A percentile compares a stretch with the other conserved stretches of the same genome.
phyloP scores from a whole-genome alignment of 1,284 basidiomycete genomes.

The Ceratobasidium sp. region DNA sequence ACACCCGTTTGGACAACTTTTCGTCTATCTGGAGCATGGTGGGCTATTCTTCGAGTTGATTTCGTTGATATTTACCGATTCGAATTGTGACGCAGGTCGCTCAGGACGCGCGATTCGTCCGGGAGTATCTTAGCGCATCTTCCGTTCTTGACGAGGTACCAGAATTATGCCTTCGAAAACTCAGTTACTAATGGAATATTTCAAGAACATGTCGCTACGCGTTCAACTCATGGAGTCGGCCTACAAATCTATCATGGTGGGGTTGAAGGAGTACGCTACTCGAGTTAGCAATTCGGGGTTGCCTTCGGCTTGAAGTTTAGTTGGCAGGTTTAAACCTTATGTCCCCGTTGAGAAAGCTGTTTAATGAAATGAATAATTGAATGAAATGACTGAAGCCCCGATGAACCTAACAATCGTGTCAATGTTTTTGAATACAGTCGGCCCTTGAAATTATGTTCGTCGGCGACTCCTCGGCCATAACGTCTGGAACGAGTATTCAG shows the following conservation, averaged over 20 bases:
- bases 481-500: too few relatives aligned
- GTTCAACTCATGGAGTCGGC: slow-evolving; percentile 17
- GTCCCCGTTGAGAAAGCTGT: too few relatives aligned
- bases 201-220: not conserved
- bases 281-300: not conserved
- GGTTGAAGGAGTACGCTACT: not conserved
- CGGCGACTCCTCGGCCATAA: too few relatives aligned
- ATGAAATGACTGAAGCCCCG: too few relatives aligned
- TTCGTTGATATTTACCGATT: not conserved
- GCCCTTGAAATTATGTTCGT: too few relatives aligned
- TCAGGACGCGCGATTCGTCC: not conserved
- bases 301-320: not conserved
- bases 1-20: too few relatives aligned
- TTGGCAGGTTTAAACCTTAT: too few relatives aligned
- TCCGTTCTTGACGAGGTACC: slow-evolving; percentile 3
- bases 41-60: not conserved
- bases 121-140: not conserved
- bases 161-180: not conserved
- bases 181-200: not conserved
- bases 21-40: too few relatives aligned
- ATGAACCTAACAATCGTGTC: too few relatives aligned
- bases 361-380: too few relatives aligned
- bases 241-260: slow-evolving; percentile 6
- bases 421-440: too few relatives aligned
- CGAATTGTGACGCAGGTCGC: not conserved